A percentile compares a stretch with the other conserved stretches of the same genome.
phyloP scores from a whole-genome alignment of 345 rosid species.

The Excoecaria agallocha region DNA sequence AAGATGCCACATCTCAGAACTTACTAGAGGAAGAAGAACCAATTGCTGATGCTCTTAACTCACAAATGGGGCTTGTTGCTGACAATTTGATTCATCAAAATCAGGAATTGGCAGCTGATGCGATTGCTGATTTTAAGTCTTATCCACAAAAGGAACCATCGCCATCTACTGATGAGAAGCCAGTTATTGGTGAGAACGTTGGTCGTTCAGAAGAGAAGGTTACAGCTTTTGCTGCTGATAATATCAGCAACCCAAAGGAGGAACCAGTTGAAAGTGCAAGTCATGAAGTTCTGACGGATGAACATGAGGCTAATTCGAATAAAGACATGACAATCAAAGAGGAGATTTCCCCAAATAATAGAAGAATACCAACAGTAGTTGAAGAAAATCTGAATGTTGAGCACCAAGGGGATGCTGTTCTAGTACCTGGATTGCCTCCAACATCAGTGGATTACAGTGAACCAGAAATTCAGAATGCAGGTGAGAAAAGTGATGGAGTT shows the following conservation, averaged over 20 bases:
- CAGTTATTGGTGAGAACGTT: slow-evolving; percentile 11
- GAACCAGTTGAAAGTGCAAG: slow-evolving; percentile 21
- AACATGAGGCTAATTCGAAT: slow-evolving; percentile 17
- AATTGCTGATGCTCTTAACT: not conserved
- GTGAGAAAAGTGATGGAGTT: slow-evolving; percentile 23
- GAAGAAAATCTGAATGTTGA: slow-evolving; percentile 31
- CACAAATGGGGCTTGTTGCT: slow-evolving; percentile 24
- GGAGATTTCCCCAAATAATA: slow-evolving; percentile 10
- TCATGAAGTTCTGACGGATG: slow-evolving; percentile 18
- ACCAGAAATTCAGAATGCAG: slow-evolving; percentile 22
- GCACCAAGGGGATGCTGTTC: slow-evolving; percentile 47
- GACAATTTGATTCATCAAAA: slow-evolving; percentile 30
- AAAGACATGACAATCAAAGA: slow-evolving; percentile 8
- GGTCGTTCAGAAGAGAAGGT: slow-evolving; percentile 27
- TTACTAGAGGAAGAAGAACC: slow-evolving; percentile 61
- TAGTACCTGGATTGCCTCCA: slow-evolving; percentile 66
- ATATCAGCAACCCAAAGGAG: slow-evolving; percentile 29
- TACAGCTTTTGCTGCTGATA: slow-evolving; percentile 32
- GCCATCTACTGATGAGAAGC: slow-evolving; percentile 17
- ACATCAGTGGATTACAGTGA: slow-evolving; percentile 25
- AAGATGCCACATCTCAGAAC: slow-evolving; percentile 53
- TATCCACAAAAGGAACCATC: slow-evolving; percentile 11
- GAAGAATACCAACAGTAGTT: slow-evolving; percentile 6
- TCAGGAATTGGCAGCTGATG: slow-evolving; percentile 22
- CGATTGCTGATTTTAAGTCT: not conserved